Evolutionary conservation across 805 yeast genomes (phyloP).

Genomic region (Yarrowia alimentaria): DNA sequence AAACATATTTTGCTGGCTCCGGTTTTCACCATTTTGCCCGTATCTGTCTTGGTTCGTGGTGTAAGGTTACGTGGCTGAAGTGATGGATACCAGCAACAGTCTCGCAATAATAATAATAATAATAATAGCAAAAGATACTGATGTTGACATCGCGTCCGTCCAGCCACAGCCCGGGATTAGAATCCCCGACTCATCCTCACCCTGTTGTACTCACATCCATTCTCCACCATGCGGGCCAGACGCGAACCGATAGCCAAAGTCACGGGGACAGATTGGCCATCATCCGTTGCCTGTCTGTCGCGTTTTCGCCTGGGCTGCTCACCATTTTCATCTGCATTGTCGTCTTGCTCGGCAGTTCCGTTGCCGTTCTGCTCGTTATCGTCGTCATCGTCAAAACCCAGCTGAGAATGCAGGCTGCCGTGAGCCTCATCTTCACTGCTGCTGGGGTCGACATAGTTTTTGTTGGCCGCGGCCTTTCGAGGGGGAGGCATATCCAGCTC

Average conservation of each 20-base stretch:
- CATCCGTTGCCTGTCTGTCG: conserved; percentile 9
- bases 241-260: conserved; percentile 31
- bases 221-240: conserved; percentile 28
- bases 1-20: too few relatives aligned
- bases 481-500: conserved; percentile 23
- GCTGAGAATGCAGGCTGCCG: conserved; percentile 11
- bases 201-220: conserved; percentile 14
- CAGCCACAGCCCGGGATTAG: too few relatives aligned
- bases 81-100: too few relatives aligned
- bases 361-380: background rate
- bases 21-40: too few relatives aligned
- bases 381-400: conserved; percentile 24
- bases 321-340: background rate
- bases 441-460: conserved; percentile 20
- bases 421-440: conserved; percentile 1
- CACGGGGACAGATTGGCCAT: conserved; percentile 29
- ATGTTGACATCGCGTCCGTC: too few relatives aligned
- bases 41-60: too few relatives aligned
- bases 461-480: conserved; percentile 16
- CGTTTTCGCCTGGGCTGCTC: background rate
- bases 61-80: too few relatives aligned
- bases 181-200: too few relatives aligned
- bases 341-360: background rate
- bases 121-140: too few relatives aligned
- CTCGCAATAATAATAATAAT: too few relatives aligned